Base-by-base conservation (phyloP, 202 grass and related monocot species). In the Panicum virgatum region DNA sequence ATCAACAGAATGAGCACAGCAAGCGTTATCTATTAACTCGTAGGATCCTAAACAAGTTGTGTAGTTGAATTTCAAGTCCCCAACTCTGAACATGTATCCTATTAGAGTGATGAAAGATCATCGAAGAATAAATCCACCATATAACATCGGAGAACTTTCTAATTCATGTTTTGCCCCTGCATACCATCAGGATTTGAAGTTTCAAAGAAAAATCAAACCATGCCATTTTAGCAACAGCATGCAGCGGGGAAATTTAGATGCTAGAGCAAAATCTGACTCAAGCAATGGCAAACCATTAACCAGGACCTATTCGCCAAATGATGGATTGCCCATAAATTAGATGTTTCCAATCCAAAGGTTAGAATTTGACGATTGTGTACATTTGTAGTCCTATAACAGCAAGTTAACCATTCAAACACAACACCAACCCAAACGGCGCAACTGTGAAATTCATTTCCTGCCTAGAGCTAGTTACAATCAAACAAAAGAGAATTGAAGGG, bases 1-100 rank as follows among this genome's bases (percentile, higher is more conserved):
- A 77, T 54, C 25, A 84, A 78, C 34, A 74, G 27, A 81, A 85
- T 25, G 12, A 22, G 36, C 52, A 42, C 36, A 68, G 50, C 9
- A 16, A 88, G 26, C 43, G 60, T 56, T 22, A 43, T 59, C n/a
- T 38, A 51, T 23, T 45, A 61, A 80, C 14, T 16, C 23, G 65
- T 23, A 75, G 18, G 60, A 32, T 42, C 23, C 39, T 72, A 81
- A 85, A 76, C 29, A 51, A 53, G 42, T 16, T 59, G 23, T 20
- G 22, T 69, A 70, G 64, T 11, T 45, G 7, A 22, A 73, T 66
- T 52, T 82, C 66, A 72, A 40, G 7, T 48, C 23, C 12, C 39
- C 3, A 81, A 51, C 9, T 42, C 20, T 22, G 44, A 51, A 48
- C 30, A 25, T 9, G 26, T 62, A 63, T 29, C 9, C 8, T 73